phyloP scores from a whole-genome alignment of 1,139 yeast genomes.

The Blastobotrys petasosporus region DNA sequence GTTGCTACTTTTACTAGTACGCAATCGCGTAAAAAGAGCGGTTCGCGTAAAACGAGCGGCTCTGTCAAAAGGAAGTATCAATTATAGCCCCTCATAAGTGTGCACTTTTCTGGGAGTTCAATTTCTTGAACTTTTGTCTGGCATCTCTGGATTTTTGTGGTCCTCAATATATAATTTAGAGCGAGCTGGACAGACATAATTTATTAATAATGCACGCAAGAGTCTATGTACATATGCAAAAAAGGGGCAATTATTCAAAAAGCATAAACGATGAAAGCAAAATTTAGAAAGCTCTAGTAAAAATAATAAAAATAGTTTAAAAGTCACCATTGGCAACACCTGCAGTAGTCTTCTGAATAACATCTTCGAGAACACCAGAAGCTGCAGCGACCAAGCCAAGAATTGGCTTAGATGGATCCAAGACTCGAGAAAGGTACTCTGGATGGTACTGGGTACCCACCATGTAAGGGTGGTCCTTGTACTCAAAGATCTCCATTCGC shows the following conservation, averaged over 20 bases:
- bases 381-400: constrained; percentile 94
- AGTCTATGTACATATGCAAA: not conserved
- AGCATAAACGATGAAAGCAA: not conserved
- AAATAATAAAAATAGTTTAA: not conserved
- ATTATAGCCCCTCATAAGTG: too few relatives aligned
- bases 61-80: too few relatives aligned
- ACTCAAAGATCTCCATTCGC: constrained; percentile 92
- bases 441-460: constrained; percentile 99
- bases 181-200: too few relatives aligned
- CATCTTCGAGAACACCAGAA: constrained; percentile 65
- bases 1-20: too few relatives aligned
- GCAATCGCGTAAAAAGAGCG: too few relatives aligned
- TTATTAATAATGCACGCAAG: too few relatives aligned
- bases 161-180: too few relatives aligned
- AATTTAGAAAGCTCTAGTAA: not conserved
- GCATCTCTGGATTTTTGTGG: too few relatives aligned
- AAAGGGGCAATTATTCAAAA: not conserved
- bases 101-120: too few relatives aligned
- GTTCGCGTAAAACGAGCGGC: too few relatives aligned
- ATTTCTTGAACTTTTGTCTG: too few relatives aligned
- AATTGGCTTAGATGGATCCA: constrained; percentile 95
- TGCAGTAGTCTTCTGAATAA: constrained; percentile 26
- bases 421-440: constrained; percentile 90
- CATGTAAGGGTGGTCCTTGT: constrained; percentile 74
- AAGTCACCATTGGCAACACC: constrained; percentile 1